A percentile compares a stretch with the other conserved stretches of the same genome.
Evolutionary conservation across 2,329 filamentous ascomycete species (phyloP).

Genomic region (Orbilia javanica): DNA sequence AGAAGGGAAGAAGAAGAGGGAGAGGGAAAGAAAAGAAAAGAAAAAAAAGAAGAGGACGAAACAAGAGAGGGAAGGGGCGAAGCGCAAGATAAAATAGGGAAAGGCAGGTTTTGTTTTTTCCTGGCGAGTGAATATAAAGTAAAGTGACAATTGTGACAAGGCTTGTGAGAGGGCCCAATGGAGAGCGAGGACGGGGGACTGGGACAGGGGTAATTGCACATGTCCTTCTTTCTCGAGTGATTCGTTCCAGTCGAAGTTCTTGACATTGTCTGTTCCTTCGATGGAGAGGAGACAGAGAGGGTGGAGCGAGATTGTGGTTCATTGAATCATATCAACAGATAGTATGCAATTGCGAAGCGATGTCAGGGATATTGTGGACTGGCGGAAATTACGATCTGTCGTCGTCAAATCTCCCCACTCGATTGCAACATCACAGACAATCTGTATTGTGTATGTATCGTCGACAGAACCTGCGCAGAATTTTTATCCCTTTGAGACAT

Average conservation of each 20-base stretch:
- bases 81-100: slow-evolving; percentile 34
- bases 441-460: no score
- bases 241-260: no score
- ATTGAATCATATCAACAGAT: not conserved
- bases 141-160: not conserved
- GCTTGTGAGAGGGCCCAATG: no score
- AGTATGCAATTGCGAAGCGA: no score
- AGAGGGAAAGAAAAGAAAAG: slow-evolving; percentile 28
- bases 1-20: not conserved
- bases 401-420: slow-evolving; percentile 13
- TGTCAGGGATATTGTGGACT: not conserved
- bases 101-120: not conserved
- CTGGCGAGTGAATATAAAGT: no score
- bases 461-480: not conserved
- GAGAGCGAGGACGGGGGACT: no score
- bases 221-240: no score
- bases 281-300: no score
- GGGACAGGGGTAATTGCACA: not conserved
- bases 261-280: no score
- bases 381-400: slow-evolving; percentile 35
- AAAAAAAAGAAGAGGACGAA: not conserved
- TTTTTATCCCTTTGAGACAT: not conserved
- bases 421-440: not conserved
- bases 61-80: not conserved
- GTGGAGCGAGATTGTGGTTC: not conserved